These are phyloP conservation scores for Jatropha curcas DNA, from an alignment of 345 rosid species.

Conservation along the genomic window DNA sequence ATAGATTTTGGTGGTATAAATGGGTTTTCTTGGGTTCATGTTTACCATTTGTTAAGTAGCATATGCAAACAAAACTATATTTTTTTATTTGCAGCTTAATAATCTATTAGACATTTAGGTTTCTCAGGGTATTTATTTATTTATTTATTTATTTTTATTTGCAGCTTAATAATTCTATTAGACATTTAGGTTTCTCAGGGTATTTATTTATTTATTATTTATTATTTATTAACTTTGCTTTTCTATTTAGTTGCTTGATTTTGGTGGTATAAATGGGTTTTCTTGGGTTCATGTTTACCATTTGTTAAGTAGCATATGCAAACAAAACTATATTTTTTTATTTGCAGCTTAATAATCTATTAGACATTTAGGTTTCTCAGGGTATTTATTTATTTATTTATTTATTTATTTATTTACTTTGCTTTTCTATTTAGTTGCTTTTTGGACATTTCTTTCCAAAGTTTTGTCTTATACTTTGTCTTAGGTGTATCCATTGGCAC, in stretches of 20 bases:
- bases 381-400: too few species aligned
- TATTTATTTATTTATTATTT: too few species aligned
- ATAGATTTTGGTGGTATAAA: neutral
- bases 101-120: neutral
- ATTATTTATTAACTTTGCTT: too few species aligned
- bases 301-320: neutral
- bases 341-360: neutral
- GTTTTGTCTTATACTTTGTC: neutral
- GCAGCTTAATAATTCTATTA: neutral
- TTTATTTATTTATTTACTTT: too few species aligned
- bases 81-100: neutral
- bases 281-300: neutral
- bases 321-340: neutral
- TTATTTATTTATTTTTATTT: too few species aligned
- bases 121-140: too few species aligned
- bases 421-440: neutral
- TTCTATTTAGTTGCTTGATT: neutral
- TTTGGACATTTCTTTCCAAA: neutral
- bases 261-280: neutral
- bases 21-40: neutral
- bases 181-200: neutral
- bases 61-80: neutral
- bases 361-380: neutral
- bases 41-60: neutral
- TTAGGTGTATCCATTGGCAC: neutral